Percentiles rank a stretch among this genome's conserved stretches.
Evolutionary conservation across 768 basidiomycete species (phyloP).

Genomic region (Suillus hirtellus): DNA sequence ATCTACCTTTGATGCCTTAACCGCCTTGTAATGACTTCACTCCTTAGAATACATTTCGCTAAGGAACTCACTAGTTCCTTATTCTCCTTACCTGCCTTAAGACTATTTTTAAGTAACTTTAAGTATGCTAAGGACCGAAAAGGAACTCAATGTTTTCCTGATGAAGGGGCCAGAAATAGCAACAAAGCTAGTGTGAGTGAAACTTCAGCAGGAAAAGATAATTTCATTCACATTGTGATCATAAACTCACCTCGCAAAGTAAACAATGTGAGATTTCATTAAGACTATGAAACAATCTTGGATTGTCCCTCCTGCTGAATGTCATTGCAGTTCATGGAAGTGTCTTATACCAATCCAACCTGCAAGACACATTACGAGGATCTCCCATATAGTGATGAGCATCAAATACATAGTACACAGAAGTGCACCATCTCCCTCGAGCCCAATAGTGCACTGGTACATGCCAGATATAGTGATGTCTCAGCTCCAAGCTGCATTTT

Average conservation of each 20-base stretch:
- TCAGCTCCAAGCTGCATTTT: too few species aligned
- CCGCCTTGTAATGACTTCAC: too few species aligned
- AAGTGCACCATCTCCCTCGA: background rate
- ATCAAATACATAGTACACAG: background rate
- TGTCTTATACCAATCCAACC: background rate
- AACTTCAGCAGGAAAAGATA: background rate
- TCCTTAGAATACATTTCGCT: too few species aligned
- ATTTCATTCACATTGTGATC: background rate
- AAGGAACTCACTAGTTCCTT: too few species aligned
- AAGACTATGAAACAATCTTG: background rate
- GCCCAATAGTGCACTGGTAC: background rate
- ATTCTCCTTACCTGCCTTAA: too few species aligned
- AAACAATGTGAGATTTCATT: background rate
- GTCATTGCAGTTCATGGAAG: background rate
- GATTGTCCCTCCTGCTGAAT: background rate
- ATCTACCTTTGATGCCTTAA: too few species aligned
- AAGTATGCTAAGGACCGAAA: too few species aligned
- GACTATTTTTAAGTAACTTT: too few species aligned
- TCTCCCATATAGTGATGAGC: background rate
- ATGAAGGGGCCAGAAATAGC: background rate
- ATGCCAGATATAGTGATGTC: too few species aligned
- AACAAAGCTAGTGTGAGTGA: background rate
- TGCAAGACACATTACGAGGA: background rate
- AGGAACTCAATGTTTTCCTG: too few species aligned
- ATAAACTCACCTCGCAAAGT: background rate